These are phyloP conservation scores for Nakaseomyces sp. DNA, from an alignment of 1,139 yeast species.

Conservation along the genomic window DNA sequence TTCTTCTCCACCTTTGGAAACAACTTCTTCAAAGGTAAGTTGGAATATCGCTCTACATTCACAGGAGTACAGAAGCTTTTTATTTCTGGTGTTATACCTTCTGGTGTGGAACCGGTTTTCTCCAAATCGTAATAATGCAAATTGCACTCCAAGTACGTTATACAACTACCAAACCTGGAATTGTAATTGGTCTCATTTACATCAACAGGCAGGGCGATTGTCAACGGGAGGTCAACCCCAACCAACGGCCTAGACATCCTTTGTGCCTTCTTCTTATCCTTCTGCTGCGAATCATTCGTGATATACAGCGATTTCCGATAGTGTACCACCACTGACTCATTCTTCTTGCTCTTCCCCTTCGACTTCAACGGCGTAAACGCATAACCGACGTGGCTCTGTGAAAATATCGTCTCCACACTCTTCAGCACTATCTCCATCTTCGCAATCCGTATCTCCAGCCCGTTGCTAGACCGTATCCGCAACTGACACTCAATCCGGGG, in stretches of 20 bases:
- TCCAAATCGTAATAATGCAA: slow-evolving; percentile 16
- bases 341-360: slow-evolving; percentile 22
- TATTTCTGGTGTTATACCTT: slow-evolving; percentile 6
- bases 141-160: slow-evolving; percentile 26
- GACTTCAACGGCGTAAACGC: slow-evolving; percentile 1
- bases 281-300: slow-evolving; percentile 9
- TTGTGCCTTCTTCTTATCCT: slow-evolving; percentile 16
- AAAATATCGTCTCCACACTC: slow-evolving; percentile 23
- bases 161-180: slow-evolving; percentile 27
- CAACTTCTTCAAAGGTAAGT: slow-evolving; percentile 21
- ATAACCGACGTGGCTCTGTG: not conserved
- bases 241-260: slow-evolving; percentile 31
- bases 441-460: slow-evolving; percentile 72
- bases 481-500: slow-evolving; percentile 33
- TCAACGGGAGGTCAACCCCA: slow-evolving; percentile 52
- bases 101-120: slow-evolving; percentile 7
- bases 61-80: slow-evolving; percentile 21
- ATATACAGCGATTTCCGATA: slow-evolving; percentile 33
- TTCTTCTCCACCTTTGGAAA: slow-evolving; percentile 21
- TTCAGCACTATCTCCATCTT: slow-evolving; percentile 43
- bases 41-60: slow-evolving; percentile 28
- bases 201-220: slow-evolving; percentile 50
- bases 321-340: slow-evolving; percentile 32
- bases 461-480: slow-evolving; percentile 30
- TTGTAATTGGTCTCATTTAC: slow-evolving; percentile 38